Percentiles rank a stretch among this genome's conserved stretches.
Evolutionary conservation across 257 asterid genomes (phyloP).

Genomic region (Echites panduratus): DNA sequence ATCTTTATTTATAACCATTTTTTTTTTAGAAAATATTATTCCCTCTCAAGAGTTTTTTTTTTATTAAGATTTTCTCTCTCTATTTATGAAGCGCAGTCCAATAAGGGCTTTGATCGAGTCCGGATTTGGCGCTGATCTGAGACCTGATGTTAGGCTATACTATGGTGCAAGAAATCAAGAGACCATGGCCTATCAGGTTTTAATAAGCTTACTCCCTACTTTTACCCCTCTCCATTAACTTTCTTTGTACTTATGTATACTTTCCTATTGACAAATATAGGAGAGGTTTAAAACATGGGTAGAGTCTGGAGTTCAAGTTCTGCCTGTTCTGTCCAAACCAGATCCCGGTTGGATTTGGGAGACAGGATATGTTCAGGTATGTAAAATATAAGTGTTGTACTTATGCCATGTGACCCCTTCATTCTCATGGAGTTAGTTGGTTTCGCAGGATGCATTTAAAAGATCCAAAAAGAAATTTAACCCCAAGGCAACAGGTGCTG

Average conservation of each 20-base stretch:
- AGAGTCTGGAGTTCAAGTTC: conserved; percentile 62
- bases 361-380: conserved; percentile 82
- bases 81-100: conserved; percentile 56
- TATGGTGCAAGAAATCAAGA: conserved; percentile 86
- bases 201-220: conserved; percentile 18
- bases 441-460: conserved; percentile 75
- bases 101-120: conserved; percentile 79
- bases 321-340: conserved; percentile 80
- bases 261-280: conserved; percentile 27
- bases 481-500: conserved; percentile 71
- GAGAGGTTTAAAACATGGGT: conserved; percentile 79
- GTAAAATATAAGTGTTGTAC: too few relatives aligned
- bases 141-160: conserved; percentile 83
- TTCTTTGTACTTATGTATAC: too few relatives aligned
- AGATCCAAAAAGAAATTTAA: conserved; percentile 52
- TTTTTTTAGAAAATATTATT: too few relatives aligned
- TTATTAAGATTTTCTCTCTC: neutral
- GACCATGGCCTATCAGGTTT: conserved; percentile 86
- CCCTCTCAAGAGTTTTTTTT: conserved; percentile 5
- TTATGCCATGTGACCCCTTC: neutral
- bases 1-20: too few relatives aligned
- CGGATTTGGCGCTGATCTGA: conserved; percentile 61
- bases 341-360: conserved; percentile 76
- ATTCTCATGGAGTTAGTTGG: conserved; percentile 11
- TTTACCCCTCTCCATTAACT: neutral